Conservation (phyloP, 768 basidiomycete species). For the Termitomyces sp. region DNA sequence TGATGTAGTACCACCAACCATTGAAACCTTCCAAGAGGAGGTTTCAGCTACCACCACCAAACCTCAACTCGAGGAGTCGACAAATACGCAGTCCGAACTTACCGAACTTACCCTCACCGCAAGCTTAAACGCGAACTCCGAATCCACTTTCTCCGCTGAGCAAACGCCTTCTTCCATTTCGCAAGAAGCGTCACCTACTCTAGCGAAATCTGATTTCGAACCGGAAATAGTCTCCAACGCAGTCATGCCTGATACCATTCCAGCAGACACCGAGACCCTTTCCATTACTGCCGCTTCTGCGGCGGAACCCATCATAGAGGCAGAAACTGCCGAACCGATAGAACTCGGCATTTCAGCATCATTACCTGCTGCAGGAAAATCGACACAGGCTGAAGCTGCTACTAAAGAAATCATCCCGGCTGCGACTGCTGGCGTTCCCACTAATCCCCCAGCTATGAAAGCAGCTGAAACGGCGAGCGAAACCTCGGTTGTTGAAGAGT, state of each 20-base stretch:
- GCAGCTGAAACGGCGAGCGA: neutral
- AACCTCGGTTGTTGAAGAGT: neutral
- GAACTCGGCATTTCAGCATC: conserved; percentile 3
- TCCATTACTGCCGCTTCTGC: neutral
- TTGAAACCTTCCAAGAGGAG: neutral
- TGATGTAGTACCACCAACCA: neutral
- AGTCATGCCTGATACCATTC: neutral
- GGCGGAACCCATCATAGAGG: neutral
- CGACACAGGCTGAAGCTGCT: neutral
- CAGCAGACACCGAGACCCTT: neutral
- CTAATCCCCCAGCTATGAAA: neutral
- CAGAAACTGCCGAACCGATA: neutral
- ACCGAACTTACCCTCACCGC: neutral
- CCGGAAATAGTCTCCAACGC: neutral
- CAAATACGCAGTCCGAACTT: neutral
- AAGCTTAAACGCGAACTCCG: neutral
- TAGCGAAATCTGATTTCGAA: neutral
- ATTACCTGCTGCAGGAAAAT: neutral
- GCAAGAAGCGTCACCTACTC: neutral
- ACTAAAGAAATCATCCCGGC: neutral
- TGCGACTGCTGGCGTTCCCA: neutral
- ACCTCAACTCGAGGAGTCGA: neutral
- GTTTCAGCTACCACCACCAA: neutral
- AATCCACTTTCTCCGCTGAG: neutral
- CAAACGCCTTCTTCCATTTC: neutral